Evolutionary conservation across 495 filamentous ascomycete species (phyloP).

Genomic region (Aspergillus sclerotioniger): DNA sequence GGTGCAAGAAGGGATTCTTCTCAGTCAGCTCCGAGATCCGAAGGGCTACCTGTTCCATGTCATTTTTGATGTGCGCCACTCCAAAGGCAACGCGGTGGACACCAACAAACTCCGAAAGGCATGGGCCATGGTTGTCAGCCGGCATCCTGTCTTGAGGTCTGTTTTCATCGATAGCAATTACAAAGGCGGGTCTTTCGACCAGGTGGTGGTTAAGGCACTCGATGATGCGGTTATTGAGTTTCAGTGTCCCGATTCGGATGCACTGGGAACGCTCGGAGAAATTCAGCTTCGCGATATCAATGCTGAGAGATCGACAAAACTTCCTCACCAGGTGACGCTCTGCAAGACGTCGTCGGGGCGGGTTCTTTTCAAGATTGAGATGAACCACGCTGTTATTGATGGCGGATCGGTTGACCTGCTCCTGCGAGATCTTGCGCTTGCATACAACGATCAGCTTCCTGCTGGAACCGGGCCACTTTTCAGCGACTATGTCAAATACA

Average conservation of each 20-base stretch:
- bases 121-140: constrained; percentile 53
- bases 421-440: constrained; percentile 40
- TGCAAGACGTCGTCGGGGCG: constrained; percentile 38
- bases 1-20: constrained; percentile 64
- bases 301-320: constrained; percentile 30
- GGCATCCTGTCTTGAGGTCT: constrained; percentile 55
- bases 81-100: constrained; percentile 33
- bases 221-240: constrained; percentile 36
- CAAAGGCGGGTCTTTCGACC: constrained; percentile 51
- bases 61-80: constrained; percentile 40
- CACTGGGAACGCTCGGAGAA: constrained; percentile 32
- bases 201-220: constrained; percentile 48
- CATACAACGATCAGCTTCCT: constrained; percentile 42
- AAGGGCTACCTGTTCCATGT: constrained; percentile 46
- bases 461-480: constrained; percentile 48
- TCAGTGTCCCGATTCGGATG: constrained; percentile 40
- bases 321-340: constrained; percentile 50
- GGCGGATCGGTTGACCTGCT: constrained; percentile 43
- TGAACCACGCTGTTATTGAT: constrained; percentile 56
- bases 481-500: constrained; percentile 55
- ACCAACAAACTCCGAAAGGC: constrained; percentile 40
- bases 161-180: constrained; percentile 54
- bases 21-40: constrained; percentile 57
- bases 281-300: constrained; percentile 37
- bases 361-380: constrained; percentile 52